A percentile compares a stretch with the other conserved stretches of the same genome.
phyloP scores from a whole-genome alignment of 2,329 filamentous ascomycete species.

The Fusarium sp. region DNA sequence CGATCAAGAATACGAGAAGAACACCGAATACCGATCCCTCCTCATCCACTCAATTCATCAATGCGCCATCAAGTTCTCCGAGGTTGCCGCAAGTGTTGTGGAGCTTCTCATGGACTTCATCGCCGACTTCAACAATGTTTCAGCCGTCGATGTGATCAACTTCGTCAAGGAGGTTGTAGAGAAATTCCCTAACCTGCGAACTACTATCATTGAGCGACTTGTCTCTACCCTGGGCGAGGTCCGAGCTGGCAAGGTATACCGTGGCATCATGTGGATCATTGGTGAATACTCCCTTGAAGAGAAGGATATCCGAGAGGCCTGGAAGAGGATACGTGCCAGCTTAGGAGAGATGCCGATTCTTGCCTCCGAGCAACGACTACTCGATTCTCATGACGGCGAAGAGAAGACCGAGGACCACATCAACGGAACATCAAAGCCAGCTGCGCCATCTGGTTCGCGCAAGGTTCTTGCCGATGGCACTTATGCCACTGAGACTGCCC shows the following conservation, averaged over 20 bases:
- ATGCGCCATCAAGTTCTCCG: conserved; percentile 98
- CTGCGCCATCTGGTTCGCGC: conserved; percentile 83
- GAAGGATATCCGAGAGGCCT: conserved; percentile 93
- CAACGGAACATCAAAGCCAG: conserved; percentile 81
- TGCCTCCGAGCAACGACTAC: conserved; percentile 88
- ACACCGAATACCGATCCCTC: conserved; percentile 91
- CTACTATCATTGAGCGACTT: conserved; percentile 86
- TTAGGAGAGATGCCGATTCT: conserved; percentile 97
- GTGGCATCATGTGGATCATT: conserved; percentile 96
- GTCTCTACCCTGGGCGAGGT: conserved; percentile 94
- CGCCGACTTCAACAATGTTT: conserved; percentile 96
- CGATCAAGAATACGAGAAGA: conserved; percentile 99
- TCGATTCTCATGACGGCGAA: conserved; percentile 84
- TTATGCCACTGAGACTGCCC: conserved; percentile 94
- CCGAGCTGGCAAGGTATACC: conserved; percentile 95
- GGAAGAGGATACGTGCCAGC: conserved; percentile 94
- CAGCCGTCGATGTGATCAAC: conserved; percentile 95
- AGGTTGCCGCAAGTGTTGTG: conserved; percentile 96
- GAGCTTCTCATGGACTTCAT: conserved; percentile 99
- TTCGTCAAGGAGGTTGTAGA: conserved; percentile 99
- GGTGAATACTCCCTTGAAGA: conserved; percentile 96
- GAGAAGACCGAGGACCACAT: conserved; percentile 73
- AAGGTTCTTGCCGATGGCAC: conserved; percentile 96
- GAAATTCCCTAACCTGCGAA: conserved; percentile 91
- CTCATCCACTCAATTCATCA: conserved; percentile 98